These are phyloP conservation scores for Gliomastix tumulicola DNA, from an alignment of 2,329 filamentous ascomycete species.

Conservation along the genomic window DNA sequence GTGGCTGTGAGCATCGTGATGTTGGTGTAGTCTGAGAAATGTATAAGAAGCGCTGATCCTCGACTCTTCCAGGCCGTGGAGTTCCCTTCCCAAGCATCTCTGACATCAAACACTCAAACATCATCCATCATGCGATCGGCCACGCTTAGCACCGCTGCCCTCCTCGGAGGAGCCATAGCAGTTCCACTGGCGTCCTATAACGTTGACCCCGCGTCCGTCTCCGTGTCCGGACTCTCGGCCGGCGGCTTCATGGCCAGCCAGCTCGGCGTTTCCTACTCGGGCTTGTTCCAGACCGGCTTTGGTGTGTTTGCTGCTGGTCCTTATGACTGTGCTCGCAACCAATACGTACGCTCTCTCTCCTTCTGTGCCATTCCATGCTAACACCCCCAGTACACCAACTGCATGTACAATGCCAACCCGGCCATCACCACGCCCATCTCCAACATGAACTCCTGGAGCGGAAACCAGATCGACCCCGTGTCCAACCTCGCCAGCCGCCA, in stretches of 20 bases:
- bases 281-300: slow-evolving; percentile 6
- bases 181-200: slow-evolving; percentile 5
- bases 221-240: slow-evolving; percentile 5
- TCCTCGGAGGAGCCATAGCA: no score
- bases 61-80: no score
- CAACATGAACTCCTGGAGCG: slow-evolving; percentile 8
- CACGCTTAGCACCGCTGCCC: no score
- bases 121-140: no score
- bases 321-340: slow-evolving; percentile 7
- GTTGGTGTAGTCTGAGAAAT: no score
- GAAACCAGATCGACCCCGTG: slow-evolving; percentile 5
- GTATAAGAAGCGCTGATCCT: no score
- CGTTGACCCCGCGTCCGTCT: slow-evolving; percentile 6
- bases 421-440: slow-evolving; percentile 1
- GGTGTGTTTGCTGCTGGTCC: slow-evolving; percentile 7
- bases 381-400: slow-evolving; percentile 2
- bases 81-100: no score
- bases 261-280: slow-evolving; percentile 6
- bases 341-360: background rate
- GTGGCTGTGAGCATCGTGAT: no score
- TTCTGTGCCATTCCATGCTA: background rate
- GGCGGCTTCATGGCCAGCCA: slow-evolving; percentile 8
- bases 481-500: slow-evolving; percentile 6
- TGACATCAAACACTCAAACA: no score
- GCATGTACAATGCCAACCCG: slow-evolving; percentile 7